Base-by-base conservation (phyloP, 768 basidiomycete genomes). In the Pleurotus djamor region DNA sequence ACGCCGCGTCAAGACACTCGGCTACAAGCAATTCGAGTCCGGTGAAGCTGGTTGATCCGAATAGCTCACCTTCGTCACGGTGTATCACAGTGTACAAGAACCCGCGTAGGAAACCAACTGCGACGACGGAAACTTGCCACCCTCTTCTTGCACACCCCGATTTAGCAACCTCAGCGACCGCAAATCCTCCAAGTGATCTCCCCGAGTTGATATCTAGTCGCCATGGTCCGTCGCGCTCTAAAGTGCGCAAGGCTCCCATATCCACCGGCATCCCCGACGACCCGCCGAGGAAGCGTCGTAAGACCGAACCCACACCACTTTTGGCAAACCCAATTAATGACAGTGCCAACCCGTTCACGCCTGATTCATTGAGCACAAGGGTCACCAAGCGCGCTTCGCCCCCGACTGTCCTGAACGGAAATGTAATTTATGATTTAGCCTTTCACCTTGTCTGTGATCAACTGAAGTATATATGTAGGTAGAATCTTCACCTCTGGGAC, bases 261-360 rank as follows among this genome's bases (percentile, higher is more conserved):
- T 28, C 21, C 21, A 28, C 21, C 37, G 59, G 38, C 55, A 56
- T 45, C 34, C 44, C 21, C 21, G 3, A 28, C 21, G 21, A 28
- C 3, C 21, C 21, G 9, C 37, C 66, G 7, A 66, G 62, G 55
- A 76, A 73, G 61, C 71, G 73, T 5, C 47, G 67, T 48, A 69
- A 63, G 52, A 57, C 68, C 7, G 57, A 67, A n/a, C 44, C 41
- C n/a, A 13, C 33, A 1, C 41, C 44, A 0, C 36, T 28, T 14
- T 6, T 43, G 3, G 21, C 21, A 3, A 28, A 3, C 3, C 21
- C 21, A 28, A 28, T 28, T 1, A 28, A 28, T 51, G 36, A 7
- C 60, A 21, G 43, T 4, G 17, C 16, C 5, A 36, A 8, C 44
- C 51, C 10, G 7, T 4, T 28, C 10, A 5, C 38, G 6, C 17